Percentiles rank a stretch among this genome's conserved stretches.
Conservation (phyloP, 176 grass and related monocot species). For the Pharus latifolius region DNA sequence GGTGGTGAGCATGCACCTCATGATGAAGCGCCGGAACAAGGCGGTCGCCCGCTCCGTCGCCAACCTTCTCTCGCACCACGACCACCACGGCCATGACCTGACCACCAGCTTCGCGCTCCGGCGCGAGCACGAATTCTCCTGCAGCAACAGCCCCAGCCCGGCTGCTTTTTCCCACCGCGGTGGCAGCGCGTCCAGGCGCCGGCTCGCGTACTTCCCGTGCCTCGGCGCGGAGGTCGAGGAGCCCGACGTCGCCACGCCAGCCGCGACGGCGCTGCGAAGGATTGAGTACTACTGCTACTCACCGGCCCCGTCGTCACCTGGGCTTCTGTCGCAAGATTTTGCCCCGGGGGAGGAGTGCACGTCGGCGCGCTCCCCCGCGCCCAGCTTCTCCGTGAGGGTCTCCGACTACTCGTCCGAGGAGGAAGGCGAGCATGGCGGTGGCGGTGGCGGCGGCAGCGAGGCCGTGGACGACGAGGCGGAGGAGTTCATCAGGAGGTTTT, state of each 20-base stretch:
- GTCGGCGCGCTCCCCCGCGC: slow-evolving; percentile 8
- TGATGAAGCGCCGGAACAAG: slow-evolving; percentile 68
- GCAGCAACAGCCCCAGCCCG: slow-evolving; percentile 55
- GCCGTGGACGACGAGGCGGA: slow-evolving; percentile 78
- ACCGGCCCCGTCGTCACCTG: slow-evolving; percentile 15
- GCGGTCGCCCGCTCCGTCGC: slow-evolving; percentile 41
- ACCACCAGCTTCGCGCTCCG: neutral
- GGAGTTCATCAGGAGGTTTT: slow-evolving; percentile 86
- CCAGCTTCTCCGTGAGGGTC: slow-evolving; percentile 42
- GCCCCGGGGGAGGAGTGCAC: slow-evolving; percentile 24
- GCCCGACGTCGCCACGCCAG: neutral
- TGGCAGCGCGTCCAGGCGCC: slow-evolving; percentile 19
- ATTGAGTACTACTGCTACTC: slow-evolving; percentile 61
- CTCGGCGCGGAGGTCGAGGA: slow-evolving; percentile 31
- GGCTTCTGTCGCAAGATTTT: slow-evolving; percentile 28
- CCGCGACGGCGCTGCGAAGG: slow-evolving; percentile 1
- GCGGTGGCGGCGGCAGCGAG: neutral
- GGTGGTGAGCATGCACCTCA: slow-evolving; percentile 48
- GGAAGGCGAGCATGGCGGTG: neutral
- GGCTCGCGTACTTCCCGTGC: slow-evolving; percentile 70
- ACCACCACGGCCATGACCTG: neutral
- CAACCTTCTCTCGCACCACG: slow-evolving; percentile 40
- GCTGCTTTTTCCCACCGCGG: slow-evolving; percentile 22
- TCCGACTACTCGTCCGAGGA: slow-evolving; percentile 50
- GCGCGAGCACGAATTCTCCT: slow-evolving; percentile 87